Evolutionary conservation across 306 rosid genomes (phyloP).

Genomic region (Ormosia emarginata): DNA sequence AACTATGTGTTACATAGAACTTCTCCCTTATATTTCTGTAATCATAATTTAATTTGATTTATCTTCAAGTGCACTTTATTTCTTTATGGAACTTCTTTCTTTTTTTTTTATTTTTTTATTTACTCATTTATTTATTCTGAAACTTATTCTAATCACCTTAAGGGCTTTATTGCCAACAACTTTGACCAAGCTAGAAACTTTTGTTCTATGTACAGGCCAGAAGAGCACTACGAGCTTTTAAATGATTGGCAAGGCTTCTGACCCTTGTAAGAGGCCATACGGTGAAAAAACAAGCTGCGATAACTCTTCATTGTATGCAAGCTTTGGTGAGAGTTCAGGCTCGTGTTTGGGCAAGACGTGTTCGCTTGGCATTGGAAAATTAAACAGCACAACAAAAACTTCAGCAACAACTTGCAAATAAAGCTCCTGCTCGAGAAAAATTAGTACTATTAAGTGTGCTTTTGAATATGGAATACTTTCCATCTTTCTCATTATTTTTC

Average conservation of each 20-base stretch:
- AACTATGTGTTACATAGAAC: background rate
- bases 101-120: background rate
- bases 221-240: conserved; percentile 92
- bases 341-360: conserved; percentile 97
- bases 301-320: conserved; percentile 99
- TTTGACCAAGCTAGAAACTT: conserved; percentile 7
- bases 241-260: conserved; percentile 97
- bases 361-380: conserved; percentile 85
- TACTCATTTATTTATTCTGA: background rate
- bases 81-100: background rate
- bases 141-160: background rate
- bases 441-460: conserved; percentile 25
- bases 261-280: conserved; percentile 99
- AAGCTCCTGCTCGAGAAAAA: conserved; percentile 85
- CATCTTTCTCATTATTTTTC: conserved; percentile 1
- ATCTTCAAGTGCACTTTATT: background rate
- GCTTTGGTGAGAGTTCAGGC: conserved; percentile 99
- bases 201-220: conserved; percentile 60
- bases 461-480: background rate
- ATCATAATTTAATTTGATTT: background rate
- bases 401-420: conserved; percentile 77
- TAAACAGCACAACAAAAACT: conserved; percentile 61
- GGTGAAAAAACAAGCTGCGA: conserved; percentile 98
- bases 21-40: conserved; percentile 8
- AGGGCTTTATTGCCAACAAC: background rate